Evolutionary conservation across 106 monocot genomes (phyloP).

Genomic region (Amphibolis antarctica): DNA sequence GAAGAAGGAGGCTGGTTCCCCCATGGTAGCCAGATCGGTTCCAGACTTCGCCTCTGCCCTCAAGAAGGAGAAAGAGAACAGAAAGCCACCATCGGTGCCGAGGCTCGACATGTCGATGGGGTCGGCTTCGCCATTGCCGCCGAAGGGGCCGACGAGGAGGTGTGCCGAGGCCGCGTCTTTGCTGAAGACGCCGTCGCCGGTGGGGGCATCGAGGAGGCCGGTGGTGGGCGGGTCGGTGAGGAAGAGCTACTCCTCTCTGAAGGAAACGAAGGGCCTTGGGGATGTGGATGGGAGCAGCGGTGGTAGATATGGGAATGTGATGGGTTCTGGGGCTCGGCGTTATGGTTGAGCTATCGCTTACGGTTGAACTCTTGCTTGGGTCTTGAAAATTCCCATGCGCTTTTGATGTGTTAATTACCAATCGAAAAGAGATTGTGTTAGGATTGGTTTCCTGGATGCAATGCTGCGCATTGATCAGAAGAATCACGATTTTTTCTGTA

Average conservation of each 20-base stretch:
- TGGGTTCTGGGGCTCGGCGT: neutral
- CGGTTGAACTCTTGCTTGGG: neutral
- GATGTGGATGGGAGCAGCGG: neutral
- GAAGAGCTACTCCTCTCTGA: slow-evolving; percentile 15
- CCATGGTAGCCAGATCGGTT: neutral
- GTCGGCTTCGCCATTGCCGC: slow-evolving; percentile 6
- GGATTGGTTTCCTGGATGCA: no score
- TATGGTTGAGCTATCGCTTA: neutral
- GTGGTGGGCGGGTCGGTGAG: neutral
- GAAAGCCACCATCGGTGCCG: neutral
- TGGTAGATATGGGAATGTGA: neutral
- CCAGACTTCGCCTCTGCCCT: neutral
- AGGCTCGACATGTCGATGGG: neutral
- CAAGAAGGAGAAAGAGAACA: slow-evolving; percentile 2
- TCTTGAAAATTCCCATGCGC: no score
- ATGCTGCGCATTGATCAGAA: no score
- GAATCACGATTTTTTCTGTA: no score
- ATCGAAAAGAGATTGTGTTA: no score
- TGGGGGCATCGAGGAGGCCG: neutral
- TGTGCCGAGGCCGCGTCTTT: neutral
- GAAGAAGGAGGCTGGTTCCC: neutral
- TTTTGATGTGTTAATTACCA: no score
- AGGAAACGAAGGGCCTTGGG: slow-evolving; percentile 7
- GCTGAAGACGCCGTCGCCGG: slow-evolving; percentile 5
- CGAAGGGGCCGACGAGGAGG: neutral